phyloP scores from a whole-genome alignment of 768 basidiomycete species.

The Tulasnella sp. region DNA sequence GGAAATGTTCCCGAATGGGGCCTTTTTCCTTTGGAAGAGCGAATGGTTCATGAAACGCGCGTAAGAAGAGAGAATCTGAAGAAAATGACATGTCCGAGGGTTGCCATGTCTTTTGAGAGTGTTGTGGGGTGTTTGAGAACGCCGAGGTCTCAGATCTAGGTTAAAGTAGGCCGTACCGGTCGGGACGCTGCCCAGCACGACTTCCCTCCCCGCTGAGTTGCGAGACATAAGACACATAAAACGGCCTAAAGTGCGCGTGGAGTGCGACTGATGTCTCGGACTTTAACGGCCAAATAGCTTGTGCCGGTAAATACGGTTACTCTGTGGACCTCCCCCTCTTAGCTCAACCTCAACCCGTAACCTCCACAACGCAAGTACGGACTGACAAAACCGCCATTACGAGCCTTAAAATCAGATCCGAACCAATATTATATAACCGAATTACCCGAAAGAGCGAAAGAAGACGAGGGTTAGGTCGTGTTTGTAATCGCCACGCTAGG shows the following conservation, averaged over 20 bases:
- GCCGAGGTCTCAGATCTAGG: neutral
- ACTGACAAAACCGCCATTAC: neutral
- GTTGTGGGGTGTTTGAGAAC: neutral
- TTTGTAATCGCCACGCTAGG: neutral
- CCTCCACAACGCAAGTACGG: neutral
- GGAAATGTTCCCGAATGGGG: neutral
- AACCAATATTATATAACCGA: neutral
- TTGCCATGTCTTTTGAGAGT: neutral
- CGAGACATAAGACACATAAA: neutral
- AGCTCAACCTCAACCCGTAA: neutral
- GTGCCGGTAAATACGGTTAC: too few relatives aligned
- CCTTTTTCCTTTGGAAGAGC: neutral
- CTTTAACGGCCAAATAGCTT: too few relatives aligned
- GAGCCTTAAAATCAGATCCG: neutral
- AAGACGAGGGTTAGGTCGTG: neutral
- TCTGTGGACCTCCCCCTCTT: neutral
- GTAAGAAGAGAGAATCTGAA: neutral
- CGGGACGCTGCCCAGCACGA: too few relatives aligned
- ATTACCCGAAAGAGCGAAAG: neutral
- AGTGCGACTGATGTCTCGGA: too few relatives aligned
- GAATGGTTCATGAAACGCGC: neutral
- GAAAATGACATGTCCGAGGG: neutral
- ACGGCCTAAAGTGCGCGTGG: too few relatives aligned
- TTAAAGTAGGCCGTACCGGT: too few relatives aligned
- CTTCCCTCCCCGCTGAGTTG: too few relatives aligned